Evolutionary conservation across 441 rosid species (phyloP), one percentile per base, ranked within the genome.

Genomic region (Kokia cookei): DNA sequence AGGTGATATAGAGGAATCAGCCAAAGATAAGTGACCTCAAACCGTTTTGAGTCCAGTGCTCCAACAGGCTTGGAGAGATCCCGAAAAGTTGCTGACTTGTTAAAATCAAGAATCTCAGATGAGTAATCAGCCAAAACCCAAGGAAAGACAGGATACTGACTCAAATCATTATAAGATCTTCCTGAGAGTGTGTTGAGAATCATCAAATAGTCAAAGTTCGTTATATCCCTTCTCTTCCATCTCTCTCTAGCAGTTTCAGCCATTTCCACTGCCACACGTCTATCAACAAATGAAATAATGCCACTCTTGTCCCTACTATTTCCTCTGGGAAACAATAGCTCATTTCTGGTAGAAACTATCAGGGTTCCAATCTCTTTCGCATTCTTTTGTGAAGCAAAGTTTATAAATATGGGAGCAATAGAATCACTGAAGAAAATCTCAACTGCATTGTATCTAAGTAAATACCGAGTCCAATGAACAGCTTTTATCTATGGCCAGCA

Each of bases 1-100:
- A 15, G 17, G 1, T 27, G 27, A 68, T 50, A 12, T 14, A 65
- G 9, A 19, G 59, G 63, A 59, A 72, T 65, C 40, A 13, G 53
- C 61, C 0, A 47, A 54, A 65, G 75, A 70, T 69, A 75, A 81
- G 88, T 84, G 77, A 93, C 99, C 99, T 96, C 97, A 78, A 96
- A 89, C 64, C 99, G 87, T 82, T 93, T 93, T 32, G 82, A 77
- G 83, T 96, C 98, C 86, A 96, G 82, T 72, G 98, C 97, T 83
- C 98, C 98, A 75, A 96, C 94, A 69, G 99, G 99, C 85, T 96
- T 96, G 74, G 98, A 86, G 75, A 96, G 98, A 86, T 96, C 98
- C 51, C 99, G 90, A 79, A 91, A 96, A 77, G 98, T 91, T 72
- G 94, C 86, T 57, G 98, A 91, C 90, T 90, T 96, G 84, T 91